Conservation (phyloP, 176 grass and related monocot species). For the Musa beccarii region DNA sequence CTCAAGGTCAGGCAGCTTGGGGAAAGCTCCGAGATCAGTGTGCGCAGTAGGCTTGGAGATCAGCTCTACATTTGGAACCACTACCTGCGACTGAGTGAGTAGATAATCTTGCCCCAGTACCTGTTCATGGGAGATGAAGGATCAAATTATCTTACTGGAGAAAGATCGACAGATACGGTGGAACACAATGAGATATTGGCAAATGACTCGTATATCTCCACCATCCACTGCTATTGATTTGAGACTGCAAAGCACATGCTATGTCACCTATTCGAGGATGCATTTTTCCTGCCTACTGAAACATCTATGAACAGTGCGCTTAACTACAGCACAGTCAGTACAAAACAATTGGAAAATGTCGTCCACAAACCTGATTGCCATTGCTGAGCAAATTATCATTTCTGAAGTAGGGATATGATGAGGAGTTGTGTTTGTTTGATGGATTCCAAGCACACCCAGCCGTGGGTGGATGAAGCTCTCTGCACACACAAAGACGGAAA, state of each 20-base stretch:
- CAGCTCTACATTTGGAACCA: background rate
- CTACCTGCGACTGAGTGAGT: background rate
- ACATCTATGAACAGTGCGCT: too few species aligned
- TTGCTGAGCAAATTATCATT: background rate
- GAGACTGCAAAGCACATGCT: too few species aligned
- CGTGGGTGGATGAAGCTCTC: background rate
- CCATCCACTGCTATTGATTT: too few species aligned
- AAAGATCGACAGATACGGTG: too few species aligned
- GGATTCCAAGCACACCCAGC: background rate
- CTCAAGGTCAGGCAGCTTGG: background rate
- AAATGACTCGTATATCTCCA: too few species aligned
- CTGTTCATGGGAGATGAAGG: background rate
- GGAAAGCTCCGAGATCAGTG: slow-evolving; percentile 4
- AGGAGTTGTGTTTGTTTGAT: background rate
- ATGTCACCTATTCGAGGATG: too few species aligned
- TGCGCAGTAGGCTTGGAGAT: background rate
- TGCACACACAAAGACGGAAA: background rate
- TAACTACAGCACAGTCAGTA: too few species aligned
- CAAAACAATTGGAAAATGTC: too few species aligned
- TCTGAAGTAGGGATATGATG: background rate
- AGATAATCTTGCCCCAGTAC: background rate
- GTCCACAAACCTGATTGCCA: background rate
- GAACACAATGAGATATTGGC: too few species aligned
- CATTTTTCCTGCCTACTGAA: too few species aligned
- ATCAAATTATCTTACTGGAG: too few species aligned